A percentile compares a stretch with the other conserved stretches of the same genome.
Evolutionary conservation across 2,329 filamentous ascomycete species (phyloP).

Genomic region (Fusarium sulawesiense): DNA sequence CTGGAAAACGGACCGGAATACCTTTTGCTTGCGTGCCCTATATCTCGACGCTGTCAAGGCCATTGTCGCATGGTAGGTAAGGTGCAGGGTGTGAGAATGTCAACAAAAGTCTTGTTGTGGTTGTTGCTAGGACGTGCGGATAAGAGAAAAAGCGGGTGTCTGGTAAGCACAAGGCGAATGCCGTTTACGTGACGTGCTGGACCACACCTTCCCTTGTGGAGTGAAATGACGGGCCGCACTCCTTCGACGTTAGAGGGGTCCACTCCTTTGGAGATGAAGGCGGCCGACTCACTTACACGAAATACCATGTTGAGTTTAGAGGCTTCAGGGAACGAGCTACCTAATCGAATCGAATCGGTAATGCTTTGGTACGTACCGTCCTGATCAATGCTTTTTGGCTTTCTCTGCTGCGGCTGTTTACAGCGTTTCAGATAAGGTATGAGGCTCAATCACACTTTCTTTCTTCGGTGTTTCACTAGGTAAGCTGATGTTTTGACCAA

Average conservation of each 20-base stretch:
- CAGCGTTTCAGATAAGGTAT: slow-evolving; percentile 21
- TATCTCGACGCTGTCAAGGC: slow-evolving; percentile 57
- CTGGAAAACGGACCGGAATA: slow-evolving; percentile 68
- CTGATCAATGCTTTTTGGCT: neutral
- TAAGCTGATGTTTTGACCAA: neutral
- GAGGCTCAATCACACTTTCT: slow-evolving; percentile 11
- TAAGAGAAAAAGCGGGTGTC: slow-evolving; percentile 6
- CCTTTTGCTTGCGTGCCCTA: slow-evolving; percentile 60
- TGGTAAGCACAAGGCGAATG: slow-evolving; percentile 5
- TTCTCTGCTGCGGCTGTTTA: slow-evolving; percentile 9
- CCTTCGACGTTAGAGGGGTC: slow-evolving; percentile 14
- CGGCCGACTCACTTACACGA: slow-evolving; percentile 18
- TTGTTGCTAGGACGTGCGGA: slow-evolving; percentile 36
- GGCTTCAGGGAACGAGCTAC: neutral
- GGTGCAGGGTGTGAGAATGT: slow-evolving; percentile 37
- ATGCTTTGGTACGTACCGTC: neutral
- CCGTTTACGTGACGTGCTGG: slow-evolving; percentile 18
- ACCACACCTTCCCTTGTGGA: slow-evolving; percentile 1
- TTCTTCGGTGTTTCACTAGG: slow-evolving; percentile 1
- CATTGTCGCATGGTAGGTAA: slow-evolving; percentile 33
- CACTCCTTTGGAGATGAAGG: neutral
- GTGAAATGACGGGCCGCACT: slow-evolving; percentile 21
- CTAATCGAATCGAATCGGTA: neutral
- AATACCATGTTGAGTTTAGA: neutral
- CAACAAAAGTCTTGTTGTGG: slow-evolving; percentile 24